phyloP scores from a whole-genome alignment of 495 filamentous ascomycete genomes.

The Penicillium lagena region DNA sequence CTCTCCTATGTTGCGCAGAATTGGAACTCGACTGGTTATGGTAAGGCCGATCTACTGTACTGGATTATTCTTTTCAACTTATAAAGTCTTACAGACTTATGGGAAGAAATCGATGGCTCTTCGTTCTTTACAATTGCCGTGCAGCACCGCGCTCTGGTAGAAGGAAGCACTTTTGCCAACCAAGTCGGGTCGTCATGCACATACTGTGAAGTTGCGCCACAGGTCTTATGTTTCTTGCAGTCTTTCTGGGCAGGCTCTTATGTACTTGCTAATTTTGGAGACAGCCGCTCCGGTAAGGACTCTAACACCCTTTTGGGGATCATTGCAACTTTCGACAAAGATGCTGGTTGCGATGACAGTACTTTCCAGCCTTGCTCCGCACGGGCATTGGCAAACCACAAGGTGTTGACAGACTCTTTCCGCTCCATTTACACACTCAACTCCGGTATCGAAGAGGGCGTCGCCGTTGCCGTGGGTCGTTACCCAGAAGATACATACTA shows the following conservation, averaged over 20 bases:
- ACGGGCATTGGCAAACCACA: constrained; percentile 58
- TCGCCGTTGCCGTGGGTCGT: constrained; percentile 60
- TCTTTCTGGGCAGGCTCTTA: constrained; percentile 60
- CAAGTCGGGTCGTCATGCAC: constrained; percentile 33
- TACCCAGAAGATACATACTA: constrained; percentile 67
- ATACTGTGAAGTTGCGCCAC: constrained; percentile 53
- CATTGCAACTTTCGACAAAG: constrained; percentile 59
- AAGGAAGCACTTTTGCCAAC: constrained; percentile 51
- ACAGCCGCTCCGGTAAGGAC: constrained; percentile 52
- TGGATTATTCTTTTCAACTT: not conserved
- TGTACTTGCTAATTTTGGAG: constrained; percentile 47
- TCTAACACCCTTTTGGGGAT: constrained; percentile 55
- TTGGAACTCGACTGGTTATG: constrained; percentile 62
- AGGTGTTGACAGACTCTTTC: constrained; percentile 58
- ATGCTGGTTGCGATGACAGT: constrained; percentile 40
- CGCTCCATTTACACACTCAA: constrained; percentile 53
- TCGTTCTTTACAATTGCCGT: constrained; percentile 53
- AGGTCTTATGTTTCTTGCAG: constrained; percentile 54
- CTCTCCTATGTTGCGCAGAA: constrained; percentile 64
- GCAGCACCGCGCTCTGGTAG: constrained; percentile 47
- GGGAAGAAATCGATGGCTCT: constrained; percentile 61
- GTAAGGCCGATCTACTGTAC: constrained; percentile 2
- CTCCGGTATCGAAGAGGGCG: constrained; percentile 27
- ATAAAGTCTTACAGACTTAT: constrained; percentile 42
- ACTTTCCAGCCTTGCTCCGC: constrained; percentile 59